Evolutionary conservation across 2,329 filamentous ascomycete genomes (phyloP), one percentile per base, ranked within the genome.

Genomic region (Penicillium sp.): DNA sequence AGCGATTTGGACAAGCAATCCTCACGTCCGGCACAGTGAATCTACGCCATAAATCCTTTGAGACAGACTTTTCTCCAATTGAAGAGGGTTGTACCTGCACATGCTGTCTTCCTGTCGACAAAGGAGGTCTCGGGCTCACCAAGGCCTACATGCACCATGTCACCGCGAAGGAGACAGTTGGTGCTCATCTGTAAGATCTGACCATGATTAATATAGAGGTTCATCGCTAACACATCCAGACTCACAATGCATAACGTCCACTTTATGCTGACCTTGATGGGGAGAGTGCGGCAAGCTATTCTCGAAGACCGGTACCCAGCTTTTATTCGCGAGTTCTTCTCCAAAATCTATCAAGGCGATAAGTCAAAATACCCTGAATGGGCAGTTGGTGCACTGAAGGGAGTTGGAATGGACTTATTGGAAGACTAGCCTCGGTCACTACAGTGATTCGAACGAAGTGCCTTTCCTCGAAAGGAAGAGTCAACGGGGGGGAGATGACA

Each of bases 161-260:
- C 62, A 88, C 91, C 0, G 89, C 89, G 27, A 99, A 99, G 77
- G 95, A 99, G 80, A 99, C 95, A 0, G 93, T 91, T 1, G 92
- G 93, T 8, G 95, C 96, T 16, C 87, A 89, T 78, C 69, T 89
- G 72, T 81, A 72, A 66, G 78, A 33, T 49, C 11, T 13, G 14
- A 25, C 4, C 16, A 8, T 44, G 19, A 47, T 6, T 29, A 25
- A 31, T n/a, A 21, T 48, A 31, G 16, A 26, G 33, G 53, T 6
- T 27, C 3, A 26, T 21, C 4, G 14, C 63, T 70, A 54, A 69
- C 48, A 48, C 29, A 2, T 11, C 83, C 86, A 80, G 91, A 25
- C 79, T 99, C 54, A 96, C 92, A 1, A 92, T 98, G 70, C 95
- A 99, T 75, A 99, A 99, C 71, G 91, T 99, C 26, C 92, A 92